Conservation (phyloP, 441 rosid species). For the Erysimum cheiri region DNA sequence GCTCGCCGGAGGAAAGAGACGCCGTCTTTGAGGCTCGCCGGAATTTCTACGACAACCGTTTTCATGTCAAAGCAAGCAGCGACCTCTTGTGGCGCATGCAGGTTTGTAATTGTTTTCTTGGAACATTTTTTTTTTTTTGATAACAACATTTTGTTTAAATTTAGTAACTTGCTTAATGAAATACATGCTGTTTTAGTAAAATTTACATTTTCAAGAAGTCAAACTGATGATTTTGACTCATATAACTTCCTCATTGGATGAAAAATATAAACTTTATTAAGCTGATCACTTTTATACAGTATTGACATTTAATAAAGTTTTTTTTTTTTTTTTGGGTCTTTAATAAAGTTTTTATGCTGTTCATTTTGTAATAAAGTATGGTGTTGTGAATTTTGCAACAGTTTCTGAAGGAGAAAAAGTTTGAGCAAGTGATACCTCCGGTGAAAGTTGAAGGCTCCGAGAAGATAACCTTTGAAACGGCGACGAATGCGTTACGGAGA, state of each 20-base stretch:
- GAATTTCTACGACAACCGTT: conserved; percentile 47
- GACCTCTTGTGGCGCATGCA: conserved; percentile 71
- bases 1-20: conserved; percentile 51
- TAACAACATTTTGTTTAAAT: too few species aligned
- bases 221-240: not conserved
- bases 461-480: conserved; percentile 44
- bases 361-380: too few species aligned
- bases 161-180: not conserved
- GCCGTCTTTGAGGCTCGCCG: conserved; percentile 56
- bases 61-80: conserved; percentile 52
- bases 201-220: not conserved
- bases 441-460: conserved; percentile 48
- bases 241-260: not conserved
- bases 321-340: too few species aligned
- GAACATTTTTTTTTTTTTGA: not conserved
- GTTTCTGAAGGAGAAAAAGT: conserved; percentile 54
- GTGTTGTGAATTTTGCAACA: conserved; percentile 18
- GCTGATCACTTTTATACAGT: too few species aligned
- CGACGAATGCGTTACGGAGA: conserved; percentile 45
- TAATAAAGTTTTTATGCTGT: not conserved
- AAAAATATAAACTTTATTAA: not conserved
- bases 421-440: conserved; percentile 47
- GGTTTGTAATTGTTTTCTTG: conserved; percentile 37
- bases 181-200: not conserved
- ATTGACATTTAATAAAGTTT: too few species aligned